Evolutionary conservation across 2,329 filamentous ascomycete genomes (phyloP).

Genomic region (Mycosphaerella arachidis): DNA sequence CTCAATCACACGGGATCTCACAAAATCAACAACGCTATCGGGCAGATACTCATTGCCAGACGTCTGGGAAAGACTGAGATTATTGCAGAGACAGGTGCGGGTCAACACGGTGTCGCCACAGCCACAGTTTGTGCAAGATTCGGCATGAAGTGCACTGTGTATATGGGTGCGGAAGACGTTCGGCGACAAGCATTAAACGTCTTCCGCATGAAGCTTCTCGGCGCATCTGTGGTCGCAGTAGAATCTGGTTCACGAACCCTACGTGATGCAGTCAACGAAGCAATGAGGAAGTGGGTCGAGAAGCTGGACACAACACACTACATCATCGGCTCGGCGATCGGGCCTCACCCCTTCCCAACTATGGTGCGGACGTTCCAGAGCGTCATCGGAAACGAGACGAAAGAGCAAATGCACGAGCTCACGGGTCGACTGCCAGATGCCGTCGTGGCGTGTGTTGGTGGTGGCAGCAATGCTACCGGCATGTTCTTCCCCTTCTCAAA

Average conservation of each 20-base stretch:
- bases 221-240: constrained; percentile 86
- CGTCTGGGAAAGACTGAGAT: constrained; percentile 92
- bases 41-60: constrained; percentile 81
- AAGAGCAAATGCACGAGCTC: constrained; percentile 79
- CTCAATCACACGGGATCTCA: constrained; percentile 96
- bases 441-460: constrained; percentile 93
- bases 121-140: constrained; percentile 98
- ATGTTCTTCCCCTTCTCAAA: constrained; percentile 98
- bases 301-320: constrained; percentile 93
- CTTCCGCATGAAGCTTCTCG: constrained; percentile 95
- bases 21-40: constrained; percentile 99
- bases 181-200: constrained; percentile 94
- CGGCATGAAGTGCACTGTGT: constrained; percentile 95
- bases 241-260: constrained; percentile 74
- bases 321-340: constrained; percentile 95
- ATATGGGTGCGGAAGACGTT: constrained; percentile 98
- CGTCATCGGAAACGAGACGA: constrained; percentile 92
- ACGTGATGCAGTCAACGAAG: constrained; percentile 79
- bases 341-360: constrained; percentile 94
- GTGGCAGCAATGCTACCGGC: constrained; percentile 88
- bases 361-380: constrained; percentile 98
- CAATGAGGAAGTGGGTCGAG: constrained; percentile 88
- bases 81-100: constrained; percentile 95
- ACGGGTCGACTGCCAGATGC: constrained; percentile 89
- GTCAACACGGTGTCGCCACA: constrained; percentile 95